Base-by-base conservation (phyloP, 805 yeast species). In the Pichia scutulata region DNA sequence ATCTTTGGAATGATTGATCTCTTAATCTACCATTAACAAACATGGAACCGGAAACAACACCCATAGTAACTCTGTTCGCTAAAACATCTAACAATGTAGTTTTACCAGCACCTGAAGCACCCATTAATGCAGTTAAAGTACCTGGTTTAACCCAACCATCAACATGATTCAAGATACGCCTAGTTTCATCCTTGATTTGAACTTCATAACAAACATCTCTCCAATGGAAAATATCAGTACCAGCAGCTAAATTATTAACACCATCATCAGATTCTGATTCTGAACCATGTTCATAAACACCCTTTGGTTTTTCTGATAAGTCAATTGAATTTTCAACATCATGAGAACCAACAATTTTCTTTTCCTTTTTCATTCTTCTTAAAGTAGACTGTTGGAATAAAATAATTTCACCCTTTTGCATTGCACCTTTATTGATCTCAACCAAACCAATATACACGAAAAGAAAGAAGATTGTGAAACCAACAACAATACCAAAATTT, bases 81-180 rank as follows among this genome's bases (percentile, higher is more conserved):
- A 78, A 65, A 21, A 73, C 73, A 61, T 78, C 79, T 56, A 78
- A 68, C 48, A 78, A 63, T 12, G 82, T 78, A 12, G 82, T 78
- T 57, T 78, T 78, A 60, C 84, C 82, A 26, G 82, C 82, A 61
- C 83, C 82, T n/a, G 82, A 77, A 44, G 77, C 81, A 56, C 83
- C 83, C 81, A 78, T 77, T 26, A 78, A 62, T 13, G 93, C 93
- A 47, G 92, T 86, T 61, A 86, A 69, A 44, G 89, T 84, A 56
- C 90, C 90, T 10, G 90, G 90, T 61, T 83, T 82, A 41, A 85
- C 89, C 86, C 87, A 85, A 46, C 92, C 93, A 62, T 83, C 87
- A 50, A 86, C 86, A 53, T 77, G 75, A 53, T 73, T 71, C 61
- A 85, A 68, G 54, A 85, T 77, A 53, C 81, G 73, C 60, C 89